A percentile compares a stretch with the other conserved stretches of the same genome.
Conservation (phyloP, 176 grass and related monocot species). For the Guadua angustifolia region DNA sequence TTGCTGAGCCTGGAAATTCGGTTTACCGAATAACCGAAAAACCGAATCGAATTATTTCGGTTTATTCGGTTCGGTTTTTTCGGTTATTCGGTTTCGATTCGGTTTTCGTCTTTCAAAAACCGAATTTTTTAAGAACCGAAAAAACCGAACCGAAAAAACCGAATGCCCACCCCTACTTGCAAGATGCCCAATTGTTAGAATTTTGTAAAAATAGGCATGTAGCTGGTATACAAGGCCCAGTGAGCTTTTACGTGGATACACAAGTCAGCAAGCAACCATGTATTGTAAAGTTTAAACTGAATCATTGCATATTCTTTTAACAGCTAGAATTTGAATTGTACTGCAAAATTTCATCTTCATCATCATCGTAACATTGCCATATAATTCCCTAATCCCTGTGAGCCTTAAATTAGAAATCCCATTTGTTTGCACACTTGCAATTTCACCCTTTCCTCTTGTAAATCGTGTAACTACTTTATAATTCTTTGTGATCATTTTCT, state of each 20-base stretch:
- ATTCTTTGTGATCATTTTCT: background rate
- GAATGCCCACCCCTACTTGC: no score
- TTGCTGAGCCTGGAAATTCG: no score
- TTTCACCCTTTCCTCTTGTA: background rate
- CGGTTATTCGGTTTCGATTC: no score
- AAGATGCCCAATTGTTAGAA: constrained; percentile 23
- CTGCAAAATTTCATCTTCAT: background rate
- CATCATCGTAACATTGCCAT: background rate
- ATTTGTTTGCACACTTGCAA: background rate
- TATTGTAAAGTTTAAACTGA: background rate
- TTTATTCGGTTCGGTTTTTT: no score
- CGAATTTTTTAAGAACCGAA: no score
- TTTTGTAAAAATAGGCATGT: constrained; percentile 19
- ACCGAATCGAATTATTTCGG: no score
- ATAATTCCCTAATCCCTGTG: background rate
- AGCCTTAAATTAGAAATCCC: background rate
- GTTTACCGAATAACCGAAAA: no score
- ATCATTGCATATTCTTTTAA: background rate
- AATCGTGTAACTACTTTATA: constrained; percentile 19
- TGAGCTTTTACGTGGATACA: background rate
- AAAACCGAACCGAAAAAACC: no score
- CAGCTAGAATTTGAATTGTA: background rate
- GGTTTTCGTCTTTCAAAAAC: no score
- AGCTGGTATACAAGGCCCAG: background rate
- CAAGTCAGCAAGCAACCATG: background rate